phyloP scores from a whole-genome alignment of 2,329 filamentous ascomycete genomes.

The Akanthomyces lecanii region DNA sequence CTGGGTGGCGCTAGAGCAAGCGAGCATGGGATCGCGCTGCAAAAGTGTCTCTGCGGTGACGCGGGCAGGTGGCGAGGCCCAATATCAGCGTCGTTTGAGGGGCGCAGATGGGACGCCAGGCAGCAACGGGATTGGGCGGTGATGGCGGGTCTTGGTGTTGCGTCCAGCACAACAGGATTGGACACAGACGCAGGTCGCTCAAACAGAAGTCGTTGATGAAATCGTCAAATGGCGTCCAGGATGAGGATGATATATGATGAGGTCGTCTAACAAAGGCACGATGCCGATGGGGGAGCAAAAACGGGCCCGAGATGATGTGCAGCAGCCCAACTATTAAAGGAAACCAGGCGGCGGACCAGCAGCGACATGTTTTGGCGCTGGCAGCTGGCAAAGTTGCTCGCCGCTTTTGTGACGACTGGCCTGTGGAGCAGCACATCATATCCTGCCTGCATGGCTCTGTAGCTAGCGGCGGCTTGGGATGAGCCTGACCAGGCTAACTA shows the following conservation, averaged over 20 bases:
- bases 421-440: neutral
- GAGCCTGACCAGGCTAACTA: conserved; percentile 12
- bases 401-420: conserved; percentile 8
- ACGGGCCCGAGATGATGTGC: conserved; percentile 9
- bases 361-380: neutral
- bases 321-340: conserved; percentile 16
- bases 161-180: neutral
- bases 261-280: neutral
- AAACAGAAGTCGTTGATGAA: neutral
- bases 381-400: conserved; percentile 9
- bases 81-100: neutral
- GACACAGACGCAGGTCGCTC: neutral
- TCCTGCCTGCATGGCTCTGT: neutral
- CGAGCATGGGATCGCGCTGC: neutral
- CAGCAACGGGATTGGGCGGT: conserved; percentile 13
- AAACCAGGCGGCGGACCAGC: conserved; percentile 8
- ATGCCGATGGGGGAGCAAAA: neutral
- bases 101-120: conserved; percentile 4
- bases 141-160: conserved; percentile 14
- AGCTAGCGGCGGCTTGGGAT: neutral
- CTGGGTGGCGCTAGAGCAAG: neutral
- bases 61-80: neutral
- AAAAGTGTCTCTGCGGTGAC: neutral
- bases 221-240: neutral
- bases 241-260: neutral